Conservation (phyloP, 306 rosid species). For the Fragaria iinumae region DNA sequence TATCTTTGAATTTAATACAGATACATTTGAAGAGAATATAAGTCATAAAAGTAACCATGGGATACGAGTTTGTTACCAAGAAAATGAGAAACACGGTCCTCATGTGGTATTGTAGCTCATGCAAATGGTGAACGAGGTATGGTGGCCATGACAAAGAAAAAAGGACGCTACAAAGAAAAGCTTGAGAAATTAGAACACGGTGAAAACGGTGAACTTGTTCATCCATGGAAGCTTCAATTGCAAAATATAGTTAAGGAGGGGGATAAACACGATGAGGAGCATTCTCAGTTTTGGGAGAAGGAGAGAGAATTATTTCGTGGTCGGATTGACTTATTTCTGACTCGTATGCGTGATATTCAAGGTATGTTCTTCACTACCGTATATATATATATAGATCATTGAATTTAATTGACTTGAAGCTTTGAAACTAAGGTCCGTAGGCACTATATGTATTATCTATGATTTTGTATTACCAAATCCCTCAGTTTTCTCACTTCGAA, state of each 20-base stretch:
- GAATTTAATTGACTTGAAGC: no score
- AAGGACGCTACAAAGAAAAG: no score
- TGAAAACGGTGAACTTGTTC: slow-evolving; percentile 7
- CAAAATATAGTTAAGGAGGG: slow-evolving; percentile 7
- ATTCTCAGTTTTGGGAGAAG: slow-evolving; percentile 25
- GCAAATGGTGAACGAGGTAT: not conserved
- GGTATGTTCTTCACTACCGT: slow-evolving; percentile 23
- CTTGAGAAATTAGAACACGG: slow-evolving; percentile 12
- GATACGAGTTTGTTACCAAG: slow-evolving; percentile 19
- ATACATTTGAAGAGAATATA: not conserved
- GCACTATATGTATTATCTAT: no score
- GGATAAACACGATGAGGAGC: slow-evolving; percentile 19
- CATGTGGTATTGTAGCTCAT: not conserved
- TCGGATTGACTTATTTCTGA: slow-evolving; percentile 30
- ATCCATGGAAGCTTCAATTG: slow-evolving; percentile 32
- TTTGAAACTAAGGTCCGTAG: no score
- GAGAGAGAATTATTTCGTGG: slow-evolving; percentile 31
- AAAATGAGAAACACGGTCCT: not conserved
- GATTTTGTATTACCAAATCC: no score
- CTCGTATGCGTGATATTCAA: slow-evolving; percentile 32
- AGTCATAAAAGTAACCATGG: not conserved
- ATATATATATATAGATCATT: no score
- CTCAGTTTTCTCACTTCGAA: no score
- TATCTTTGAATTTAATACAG: slow-evolving; percentile 8
- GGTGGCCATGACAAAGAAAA: not conserved